Evolutionary conservation across 306 rosid species (phyloP).

Genomic region (Biancaea sappan): DNA sequence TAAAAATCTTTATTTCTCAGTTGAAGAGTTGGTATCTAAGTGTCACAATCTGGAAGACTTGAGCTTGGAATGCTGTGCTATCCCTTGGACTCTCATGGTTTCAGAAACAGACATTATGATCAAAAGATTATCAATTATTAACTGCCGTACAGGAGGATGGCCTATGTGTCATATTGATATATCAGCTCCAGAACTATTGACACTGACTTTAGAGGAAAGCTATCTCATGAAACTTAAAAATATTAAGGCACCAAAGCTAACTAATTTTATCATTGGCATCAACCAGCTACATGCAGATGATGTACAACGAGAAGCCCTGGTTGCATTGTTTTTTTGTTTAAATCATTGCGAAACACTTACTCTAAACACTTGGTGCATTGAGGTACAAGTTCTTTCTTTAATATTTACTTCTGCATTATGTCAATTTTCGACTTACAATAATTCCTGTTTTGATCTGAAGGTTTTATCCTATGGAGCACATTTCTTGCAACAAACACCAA

Average conservation of each 20-base stretch:
- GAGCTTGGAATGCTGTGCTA: not conserved
- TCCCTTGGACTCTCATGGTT: not conserved
- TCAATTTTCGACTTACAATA: not conserved
- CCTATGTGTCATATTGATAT: not conserved
- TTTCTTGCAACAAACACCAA: not conserved
- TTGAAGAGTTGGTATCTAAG: not conserved
- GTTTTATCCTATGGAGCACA: conserved; percentile 2
- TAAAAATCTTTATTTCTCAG: not conserved
- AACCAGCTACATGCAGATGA: not conserved
- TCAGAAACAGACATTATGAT: not conserved
- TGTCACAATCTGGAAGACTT: not conserved
- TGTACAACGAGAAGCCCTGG: not conserved
- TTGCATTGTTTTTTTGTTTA: not conserved
- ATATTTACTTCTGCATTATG: not conserved
- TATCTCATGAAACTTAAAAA: not conserved
- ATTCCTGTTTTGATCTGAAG: not conserved
- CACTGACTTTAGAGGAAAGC: not conserved
- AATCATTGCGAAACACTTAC: not conserved
- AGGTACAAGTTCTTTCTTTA: not conserved
- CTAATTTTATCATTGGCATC: not conserved
- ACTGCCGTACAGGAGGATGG: not conserved
- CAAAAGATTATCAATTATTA: not conserved
- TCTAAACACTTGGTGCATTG: not conserved
- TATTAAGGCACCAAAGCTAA: not conserved
- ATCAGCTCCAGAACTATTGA: not conserved